These are phyloP conservation scores for Carex pumila DNA, from an alignment of 176 grass and related monocot species.

Conservation along the genomic window DNA sequence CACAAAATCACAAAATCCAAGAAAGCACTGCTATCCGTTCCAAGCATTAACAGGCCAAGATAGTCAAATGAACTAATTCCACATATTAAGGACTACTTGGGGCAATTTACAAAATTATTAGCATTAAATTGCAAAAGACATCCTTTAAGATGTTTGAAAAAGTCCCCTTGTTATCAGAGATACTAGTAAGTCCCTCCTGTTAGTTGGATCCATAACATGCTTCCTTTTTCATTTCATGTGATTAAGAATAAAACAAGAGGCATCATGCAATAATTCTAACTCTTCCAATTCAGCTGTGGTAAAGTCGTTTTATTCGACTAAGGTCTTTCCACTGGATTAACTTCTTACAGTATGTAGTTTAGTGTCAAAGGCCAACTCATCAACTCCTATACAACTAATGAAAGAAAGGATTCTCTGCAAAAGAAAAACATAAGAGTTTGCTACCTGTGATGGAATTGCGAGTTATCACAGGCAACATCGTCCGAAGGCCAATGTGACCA, in stretches of 20 bases:
- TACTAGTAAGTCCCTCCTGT: background rate
- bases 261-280: background rate
- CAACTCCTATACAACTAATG: background rate
- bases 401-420: background rate
- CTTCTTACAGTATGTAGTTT: background rate
- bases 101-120: background rate
- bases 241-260: conserved; percentile 13
- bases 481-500: conserved; percentile 77
- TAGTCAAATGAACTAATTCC: background rate
- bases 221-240: background rate
- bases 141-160: background rate
- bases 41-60: background rate
- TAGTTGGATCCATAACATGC: background rate
- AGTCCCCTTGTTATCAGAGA: background rate
- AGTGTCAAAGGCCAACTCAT: background rate
- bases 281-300: background rate
- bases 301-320: background rate
- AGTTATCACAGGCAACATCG: conserved; percentile 41
- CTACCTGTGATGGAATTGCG: conserved; percentile 58
- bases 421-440: background rate
- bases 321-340: background rate
- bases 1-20: background rate
- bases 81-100: background rate
- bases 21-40: background rate
- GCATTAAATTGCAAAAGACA: background rate